A percentile compares a stretch with the other conserved stretches of the same genome.
Evolutionary conservation across 2,329 filamentous ascomycete species (phyloP).

Genomic region (Aspergillus niger): DNA sequence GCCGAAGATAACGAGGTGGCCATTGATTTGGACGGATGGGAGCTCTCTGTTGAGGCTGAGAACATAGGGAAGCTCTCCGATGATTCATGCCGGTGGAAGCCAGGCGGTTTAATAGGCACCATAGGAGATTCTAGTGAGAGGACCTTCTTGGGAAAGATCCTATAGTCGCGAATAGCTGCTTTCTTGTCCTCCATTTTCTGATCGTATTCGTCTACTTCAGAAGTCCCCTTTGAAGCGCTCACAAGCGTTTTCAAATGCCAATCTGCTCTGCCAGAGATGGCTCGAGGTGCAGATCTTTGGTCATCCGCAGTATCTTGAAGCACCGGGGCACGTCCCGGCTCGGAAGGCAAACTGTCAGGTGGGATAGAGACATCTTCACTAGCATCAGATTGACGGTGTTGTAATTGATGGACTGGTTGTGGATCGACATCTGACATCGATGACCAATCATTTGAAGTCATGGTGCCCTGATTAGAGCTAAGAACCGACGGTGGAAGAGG

Average conservation of each 20-base stretch:
- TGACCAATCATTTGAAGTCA: conserved; percentile 32
- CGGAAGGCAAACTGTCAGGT: conserved; percentile 26
- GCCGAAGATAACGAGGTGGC: conserved; percentile 52
- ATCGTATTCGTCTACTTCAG: conserved; percentile 41
- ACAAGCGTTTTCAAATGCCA: conserved; percentile 36
- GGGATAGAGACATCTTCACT: conserved; percentile 26
- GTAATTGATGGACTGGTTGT: conserved; percentile 21
- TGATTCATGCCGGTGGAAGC: conserved; percentile 57
- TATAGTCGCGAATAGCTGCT: conserved; percentile 51
- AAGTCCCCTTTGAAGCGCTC: conserved; percentile 30
- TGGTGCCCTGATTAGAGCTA: conserved; percentile 36
- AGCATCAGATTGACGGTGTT: conserved; percentile 27
- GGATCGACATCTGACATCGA: conserved; percentile 31
- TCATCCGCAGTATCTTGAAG: conserved; percentile 29
- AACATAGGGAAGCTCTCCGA: conserved; percentile 66
- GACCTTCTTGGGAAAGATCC: conserved; percentile 52
- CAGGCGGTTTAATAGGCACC: conserved; percentile 32
- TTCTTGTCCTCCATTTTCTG: conserved; percentile 46
- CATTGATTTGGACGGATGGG: conserved; percentile 55
- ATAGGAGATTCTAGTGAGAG: conserved; percentile 51
- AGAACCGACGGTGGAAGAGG: conserved; percentile 48
- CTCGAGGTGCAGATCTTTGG: conserved; percentile 45
- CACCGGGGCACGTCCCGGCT: conserved; percentile 26
- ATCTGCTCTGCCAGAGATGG: conserved; percentile 41
- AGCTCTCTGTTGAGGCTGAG: conserved; percentile 61